Percentiles rank a stretch among this genome's conserved stretches.
Conservation (phyloP, 257 asterid species). For the Solanum neorickii region DNA sequence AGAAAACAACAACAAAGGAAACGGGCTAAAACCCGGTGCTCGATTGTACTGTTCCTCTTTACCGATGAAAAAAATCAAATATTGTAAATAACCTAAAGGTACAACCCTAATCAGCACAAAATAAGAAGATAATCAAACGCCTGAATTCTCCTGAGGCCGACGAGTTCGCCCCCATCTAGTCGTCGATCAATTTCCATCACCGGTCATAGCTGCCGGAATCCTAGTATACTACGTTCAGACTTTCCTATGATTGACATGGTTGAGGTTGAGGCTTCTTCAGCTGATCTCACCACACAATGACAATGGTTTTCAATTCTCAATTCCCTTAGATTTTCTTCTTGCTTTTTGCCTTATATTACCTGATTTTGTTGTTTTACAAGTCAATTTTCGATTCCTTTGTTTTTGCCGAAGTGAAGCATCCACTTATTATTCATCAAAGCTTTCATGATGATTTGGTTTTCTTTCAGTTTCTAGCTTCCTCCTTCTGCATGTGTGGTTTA, state of each 20-base stretch:
- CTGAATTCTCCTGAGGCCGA: not conserved
- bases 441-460: not conserved
- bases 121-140: not conserved
- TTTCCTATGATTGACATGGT: not conserved
- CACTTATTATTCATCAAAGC: not conserved
- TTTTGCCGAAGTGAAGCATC: not conserved
- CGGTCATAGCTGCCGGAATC: not conserved
- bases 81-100: not conserved
- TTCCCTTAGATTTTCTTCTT: not conserved
- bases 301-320: not conserved
- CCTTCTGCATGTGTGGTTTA: too few relatives aligned
- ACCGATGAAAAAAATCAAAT: not conserved
- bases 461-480: not conserved
- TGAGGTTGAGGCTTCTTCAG: conserved; percentile 1
- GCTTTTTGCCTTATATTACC: not conserved
- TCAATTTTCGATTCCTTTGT: not conserved
- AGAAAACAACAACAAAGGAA: not conserved
- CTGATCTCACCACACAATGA: not conserved
- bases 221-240: not conserved
- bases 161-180: not conserved
- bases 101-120: conserved; percentile 17
- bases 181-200: not conserved
- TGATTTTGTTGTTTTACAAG: not conserved
- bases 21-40: not conserved
- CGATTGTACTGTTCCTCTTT: not conserved